A percentile compares a stretch with the other conserved stretches of the same genome.
Evolutionary conservation across 352 stramenopile genomes (phyloP).

Genomic region (Phytophthora crassamura): DNA sequence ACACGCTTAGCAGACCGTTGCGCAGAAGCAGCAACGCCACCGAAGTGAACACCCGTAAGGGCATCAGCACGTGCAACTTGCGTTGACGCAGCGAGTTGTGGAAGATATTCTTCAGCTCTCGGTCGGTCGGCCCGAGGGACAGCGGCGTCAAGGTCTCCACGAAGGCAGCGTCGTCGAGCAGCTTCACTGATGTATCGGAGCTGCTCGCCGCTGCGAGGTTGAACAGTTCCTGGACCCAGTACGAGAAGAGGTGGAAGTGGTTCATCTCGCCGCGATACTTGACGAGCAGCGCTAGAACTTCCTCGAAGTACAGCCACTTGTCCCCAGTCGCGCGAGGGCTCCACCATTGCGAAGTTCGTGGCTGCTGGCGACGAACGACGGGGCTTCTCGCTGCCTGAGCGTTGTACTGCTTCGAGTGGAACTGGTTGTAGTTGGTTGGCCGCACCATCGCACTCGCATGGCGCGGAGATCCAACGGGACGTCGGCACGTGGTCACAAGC

Average conservation of each 20-base stretch:
- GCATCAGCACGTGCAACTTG: constrained; percentile 57
- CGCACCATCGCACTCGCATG: constrained; percentile 34
- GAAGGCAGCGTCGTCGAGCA: constrained; percentile 60
- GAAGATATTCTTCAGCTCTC: constrained; percentile 72
- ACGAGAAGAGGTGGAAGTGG: constrained; percentile 69
- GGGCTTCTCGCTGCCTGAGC: constrained; percentile 53
- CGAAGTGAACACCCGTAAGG: constrained; percentile 66
- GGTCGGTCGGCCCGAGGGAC: constrained; percentile 53
- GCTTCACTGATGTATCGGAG: constrained; percentile 6
- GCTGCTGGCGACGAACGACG: constrained; percentile 41
- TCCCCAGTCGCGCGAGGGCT: not conserved
- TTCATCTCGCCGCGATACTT: constrained; percentile 70
- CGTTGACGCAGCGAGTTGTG: constrained; percentile 72
- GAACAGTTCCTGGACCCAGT: constrained; percentile 67
- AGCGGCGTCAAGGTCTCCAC: constrained; percentile 49
- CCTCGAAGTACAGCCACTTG: constrained; percentile 65
- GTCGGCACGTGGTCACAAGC: constrained; percentile 12
- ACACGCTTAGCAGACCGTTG: constrained; percentile 65
- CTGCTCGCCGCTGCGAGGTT: constrained; percentile 27
- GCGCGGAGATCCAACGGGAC: constrained; percentile 23
- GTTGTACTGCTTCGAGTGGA: constrained; percentile 67
- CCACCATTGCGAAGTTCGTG: constrained; percentile 7
- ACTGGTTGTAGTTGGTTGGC: constrained; percentile 64
- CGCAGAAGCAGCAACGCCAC: constrained; percentile 67
- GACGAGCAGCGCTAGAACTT: constrained; percentile 62